Evolutionary conservation across 371 early-diverging fungal species (phyloP), one percentile per base, ranked within the genome.

Genomic region (Mortierella sp.): DNA sequence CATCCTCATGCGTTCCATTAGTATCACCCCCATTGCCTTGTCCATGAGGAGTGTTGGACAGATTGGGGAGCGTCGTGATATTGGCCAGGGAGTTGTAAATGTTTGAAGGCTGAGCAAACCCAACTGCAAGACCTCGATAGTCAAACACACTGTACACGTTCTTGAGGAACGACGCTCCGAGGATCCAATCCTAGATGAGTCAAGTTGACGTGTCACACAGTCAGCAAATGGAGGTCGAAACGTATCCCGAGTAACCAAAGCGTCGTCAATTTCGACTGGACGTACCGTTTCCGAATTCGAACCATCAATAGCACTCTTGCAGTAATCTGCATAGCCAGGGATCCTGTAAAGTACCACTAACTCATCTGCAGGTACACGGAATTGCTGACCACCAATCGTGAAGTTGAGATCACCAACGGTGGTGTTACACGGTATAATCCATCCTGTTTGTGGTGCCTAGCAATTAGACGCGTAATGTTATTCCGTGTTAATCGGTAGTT

Each of bases 371-470:
- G 76, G 76, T 0, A 74, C 76, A 9, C 76, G 54, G 57, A 68
- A 74, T 29, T 67, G 68, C 19, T 63, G 60, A 12, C 68, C 65
- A 29, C 49, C 21, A 34, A 74, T 64, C 0, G 76, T 74, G 46
- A 74, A 74, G 50, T 68, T 74, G 17, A 74, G 64, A 44, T 74
- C 69, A 13, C 76, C 76, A 16, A 39, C 61, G 19, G 57, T 68
- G 21, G 76, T 74, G 51, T 68, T 74, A 37, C 76, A 74, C 0
- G 76, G 76, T 19, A 74, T 21, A 24, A 74, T 74, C 76, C 76
- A 74, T 28, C 76, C 76, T 0, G 68, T 61, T 60, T 63, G 60
- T 37, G 76, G 76, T 0, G 22, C 67, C 72, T 72, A 43, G 21
- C 25, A 8, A 24, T 17, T 34, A n/a, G 24, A 51, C 25, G 14